Base-by-base conservation (phyloP, 2,329 filamentous ascomycete genomes). In the Grosmannia serpens region DNA sequence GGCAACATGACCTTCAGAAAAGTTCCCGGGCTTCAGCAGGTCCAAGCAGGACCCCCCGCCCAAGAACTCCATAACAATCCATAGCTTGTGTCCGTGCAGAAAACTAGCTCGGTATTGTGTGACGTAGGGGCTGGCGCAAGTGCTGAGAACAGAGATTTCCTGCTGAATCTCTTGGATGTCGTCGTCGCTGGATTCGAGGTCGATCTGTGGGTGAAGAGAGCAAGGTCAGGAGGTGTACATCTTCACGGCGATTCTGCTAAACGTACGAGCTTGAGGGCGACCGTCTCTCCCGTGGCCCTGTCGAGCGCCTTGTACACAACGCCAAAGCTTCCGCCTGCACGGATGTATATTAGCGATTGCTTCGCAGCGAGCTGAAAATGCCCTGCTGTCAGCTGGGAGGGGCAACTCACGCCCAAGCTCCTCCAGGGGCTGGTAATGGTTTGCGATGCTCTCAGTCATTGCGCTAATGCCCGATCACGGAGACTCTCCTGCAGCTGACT, bases 31-130 rank as follows among this genome's bases (percentile, higher is more conserved):
- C 85, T 95, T 95, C 63, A 97, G 78, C 77, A 99, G 73, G 71
- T 99, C 94, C 64, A 96, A 79, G 70, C 94, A 96, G 22, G 94
- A 97, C 47, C 94, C 94, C 63, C 94, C 94, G 7, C 94, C 94
- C 13, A 99, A 77, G 69, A 88, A 99, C 73, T 99, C 94, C 94
- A 99, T 99, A 60, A 97, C 90, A 69, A 99, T 99, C 94, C 94
- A 99, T 77, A 99, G 77, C 74, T 97, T 99, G 70, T 91, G 88
- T 29, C 94, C 94, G 65, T 89, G 85, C n/a, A 97, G 81, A 71
- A 97, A 99, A 69, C 91, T 96, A 26, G 89, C 88, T 71, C 91
- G 95, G 79, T 99, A 99, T 70, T 95, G 89, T 20, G 94, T 97
- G 65, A 99, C 91, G 71, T 88, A 95, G 53, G 88, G 87, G 70